Base-by-base conservation (phyloP, 352 stramenopile genomes). In the Phytopythium oedochilum region DNA sequence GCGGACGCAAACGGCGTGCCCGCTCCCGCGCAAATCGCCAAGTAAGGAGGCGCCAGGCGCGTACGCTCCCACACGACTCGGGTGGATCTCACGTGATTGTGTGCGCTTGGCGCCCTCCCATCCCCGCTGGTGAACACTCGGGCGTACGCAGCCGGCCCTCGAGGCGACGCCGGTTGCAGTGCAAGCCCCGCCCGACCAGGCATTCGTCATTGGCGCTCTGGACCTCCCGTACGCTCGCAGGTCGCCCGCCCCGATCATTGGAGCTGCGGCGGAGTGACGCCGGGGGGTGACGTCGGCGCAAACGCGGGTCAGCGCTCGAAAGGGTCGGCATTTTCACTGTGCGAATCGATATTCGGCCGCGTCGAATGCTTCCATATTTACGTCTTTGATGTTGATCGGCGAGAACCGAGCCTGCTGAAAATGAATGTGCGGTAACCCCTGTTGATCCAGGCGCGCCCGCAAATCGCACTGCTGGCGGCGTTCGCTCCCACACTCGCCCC, bases 141-240 rank as follows among this genome's bases (percentile, higher is more conserved):
- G 3, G 40, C 8, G 35, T 42, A 22, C 35, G 35, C 18, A 26
- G 39, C n/a, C 39, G 22, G 39, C 9, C 7, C 12, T 28, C 10
- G 1, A 45, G n/a, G n/a, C n/a, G n/a, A n/a, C n/a, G n/a, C n/a
- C n/a, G n/a, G n/a, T n/a, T n/a, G n/a, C n/a, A n/a, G n/a, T n/a
- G n/a, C n/a, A n/a, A n/a, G n/a, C n/a, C n/a, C n/a, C n/a, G n/a
- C n/a, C n/a, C n/a, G n/a, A n/a, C n/a, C n/a, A n/a, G n/a, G n/a
- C 36, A 42, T 42, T 42, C 36, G 36, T 23, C 17, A 20, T 12
- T 20, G 17, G 18, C n/a, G 40, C 44, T 15, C 44, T 35, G 44
- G 14, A 50, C 46, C 28, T 53, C 28, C 47, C 47, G 47, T 54
- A 54, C 47, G 47, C 47, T 54, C 47, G 31, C 47, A 54, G 31